A percentile compares a stretch with the other conserved stretches of the same genome.
Evolutionary conservation across 225 moss, liverwort and hornwort species (phyloP).

Genomic region (Antitrichia curtipendula): DNA sequence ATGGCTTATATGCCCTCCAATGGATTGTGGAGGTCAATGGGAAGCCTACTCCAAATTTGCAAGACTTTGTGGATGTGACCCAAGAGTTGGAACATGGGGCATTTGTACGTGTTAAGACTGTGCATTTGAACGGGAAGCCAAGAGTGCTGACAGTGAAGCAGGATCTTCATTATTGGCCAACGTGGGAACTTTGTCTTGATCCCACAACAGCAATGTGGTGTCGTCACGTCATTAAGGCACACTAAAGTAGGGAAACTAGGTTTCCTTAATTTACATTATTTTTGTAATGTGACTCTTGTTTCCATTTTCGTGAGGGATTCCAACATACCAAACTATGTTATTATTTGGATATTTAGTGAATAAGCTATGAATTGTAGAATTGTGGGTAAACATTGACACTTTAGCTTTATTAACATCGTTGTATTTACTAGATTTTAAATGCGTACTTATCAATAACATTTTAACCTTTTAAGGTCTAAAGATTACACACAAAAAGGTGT

Average conservation of each 20-base stretch:
- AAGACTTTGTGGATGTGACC: constrained; percentile 64
- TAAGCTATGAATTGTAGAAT: not conserved
- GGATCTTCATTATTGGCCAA: constrained; percentile 91
- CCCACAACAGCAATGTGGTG: constrained; percentile 51
- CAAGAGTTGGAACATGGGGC: constrained; percentile 62
- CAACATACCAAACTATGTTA: not conserved
- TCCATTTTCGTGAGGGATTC: not conserved
- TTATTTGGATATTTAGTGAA: too few relatives aligned
- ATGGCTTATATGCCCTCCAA: constrained; percentile 67
- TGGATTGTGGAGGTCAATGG: constrained; percentile 96
- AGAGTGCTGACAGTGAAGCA: constrained; percentile 78
- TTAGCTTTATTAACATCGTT: not conserved
- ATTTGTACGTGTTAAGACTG: constrained; percentile 78
- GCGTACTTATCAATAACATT: not conserved
- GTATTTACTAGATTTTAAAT: not conserved
- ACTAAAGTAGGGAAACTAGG: not conserved
- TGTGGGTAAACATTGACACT: not conserved
- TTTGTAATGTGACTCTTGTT: not conserved
- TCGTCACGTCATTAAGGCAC: constrained; percentile 55
- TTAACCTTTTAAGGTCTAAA: not conserved
- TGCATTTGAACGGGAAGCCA: constrained; percentile 81
- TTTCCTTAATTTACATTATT: not conserved
- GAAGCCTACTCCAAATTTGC: constrained; percentile 59
- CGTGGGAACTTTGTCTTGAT: constrained; percentile 77
- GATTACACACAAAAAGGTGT: not conserved